Conservation (phyloP, 202 grass and related monocot species). For the Carex sylvatica region DNA sequence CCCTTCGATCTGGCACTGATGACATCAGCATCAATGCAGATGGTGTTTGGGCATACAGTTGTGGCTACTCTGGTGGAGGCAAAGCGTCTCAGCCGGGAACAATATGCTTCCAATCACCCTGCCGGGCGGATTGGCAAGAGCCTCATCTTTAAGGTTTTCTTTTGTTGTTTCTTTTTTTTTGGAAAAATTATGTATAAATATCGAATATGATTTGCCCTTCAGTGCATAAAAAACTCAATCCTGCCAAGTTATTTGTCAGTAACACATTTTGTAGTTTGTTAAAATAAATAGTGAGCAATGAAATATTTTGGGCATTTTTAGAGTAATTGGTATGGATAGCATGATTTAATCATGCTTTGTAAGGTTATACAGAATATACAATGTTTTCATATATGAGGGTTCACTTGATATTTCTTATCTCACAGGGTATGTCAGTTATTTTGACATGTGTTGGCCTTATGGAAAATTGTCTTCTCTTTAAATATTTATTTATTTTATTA, state of each 20-base stretch:
- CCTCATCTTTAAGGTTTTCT: conserved; percentile 88
- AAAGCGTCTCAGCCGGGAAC: conserved; percentile 55
- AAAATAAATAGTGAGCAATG: background rate
- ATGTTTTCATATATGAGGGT: background rate
- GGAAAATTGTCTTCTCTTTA: background rate
- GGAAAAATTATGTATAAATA: background rate
- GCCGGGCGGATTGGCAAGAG: conserved; percentile 93
- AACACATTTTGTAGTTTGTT: background rate
- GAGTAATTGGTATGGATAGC: background rate
- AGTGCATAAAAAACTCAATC: background rate
- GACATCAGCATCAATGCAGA: conserved; percentile 85
- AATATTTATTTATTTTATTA: background rate
- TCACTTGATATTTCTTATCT: background rate
- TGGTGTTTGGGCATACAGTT: conserved; percentile 93
- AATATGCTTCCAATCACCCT: conserved; percentile 84
- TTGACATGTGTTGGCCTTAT: background rate
- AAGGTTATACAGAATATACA: background rate
- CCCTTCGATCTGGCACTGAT: conserved; percentile 88
- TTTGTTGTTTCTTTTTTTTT: conserved; percentile 16
- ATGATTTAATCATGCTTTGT: background rate
- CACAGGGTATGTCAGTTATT: background rate
- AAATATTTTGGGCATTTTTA: background rate
- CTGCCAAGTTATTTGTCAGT: background rate
- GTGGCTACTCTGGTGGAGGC: conserved; percentile 82
- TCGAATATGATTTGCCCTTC: background rate